Base-by-base conservation (phyloP, 129 eudicot species). In the Tagetes erecta region DNA sequence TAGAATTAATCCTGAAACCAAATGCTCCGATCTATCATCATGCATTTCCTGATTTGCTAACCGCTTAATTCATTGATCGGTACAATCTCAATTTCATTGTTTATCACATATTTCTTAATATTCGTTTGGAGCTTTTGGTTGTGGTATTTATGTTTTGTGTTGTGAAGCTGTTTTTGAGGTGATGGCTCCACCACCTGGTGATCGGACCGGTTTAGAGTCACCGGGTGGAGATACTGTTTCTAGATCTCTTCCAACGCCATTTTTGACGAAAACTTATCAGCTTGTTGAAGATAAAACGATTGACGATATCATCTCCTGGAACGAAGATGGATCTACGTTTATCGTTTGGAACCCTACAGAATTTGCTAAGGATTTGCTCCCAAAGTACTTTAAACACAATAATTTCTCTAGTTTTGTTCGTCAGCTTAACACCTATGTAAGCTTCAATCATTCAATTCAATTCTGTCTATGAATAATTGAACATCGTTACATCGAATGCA, bases 321-420 rank as follows among this genome's bases (percentile, higher is more conserved):
- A 91, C 58, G 96, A 88, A 13, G 96, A 95, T 35, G 99, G 99
- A 95, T 95, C 99, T 66, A 75, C 87, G 9, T 95, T 95, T 78
- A 79, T 95, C 70, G 99, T 95, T 0, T 95, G 99, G 99, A 95
- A 95, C 81, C 94, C 96, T 0, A 85, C 92, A 5, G 96, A 91
- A 58, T 95, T 95, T 33, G 99, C 99, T 10, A 83, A 83, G 73
- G 96, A 91, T 88, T 88, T 95, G 87, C 89, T 95, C 0, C 99
- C 99, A 0, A 91, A 86, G 47, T 95, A 85, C 69, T 95, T 95
- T 74, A 95, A 95, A 79, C 99, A 95, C 80, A 95, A 95, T 42
- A 95, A 95, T 76, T 91, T 95, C 85, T 95, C 99, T 14, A 91
- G 97, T 60, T 95, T 95, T 63, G 97, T 95, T 70, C 96, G 99